Percentiles rank a stretch among this genome's conserved stretches.
These are phyloP conservation scores for Aureobasidium mangrovei DNA, from an alignment of 2,329 filamentous ascomycete species.

Conservation along the genomic window DNA sequence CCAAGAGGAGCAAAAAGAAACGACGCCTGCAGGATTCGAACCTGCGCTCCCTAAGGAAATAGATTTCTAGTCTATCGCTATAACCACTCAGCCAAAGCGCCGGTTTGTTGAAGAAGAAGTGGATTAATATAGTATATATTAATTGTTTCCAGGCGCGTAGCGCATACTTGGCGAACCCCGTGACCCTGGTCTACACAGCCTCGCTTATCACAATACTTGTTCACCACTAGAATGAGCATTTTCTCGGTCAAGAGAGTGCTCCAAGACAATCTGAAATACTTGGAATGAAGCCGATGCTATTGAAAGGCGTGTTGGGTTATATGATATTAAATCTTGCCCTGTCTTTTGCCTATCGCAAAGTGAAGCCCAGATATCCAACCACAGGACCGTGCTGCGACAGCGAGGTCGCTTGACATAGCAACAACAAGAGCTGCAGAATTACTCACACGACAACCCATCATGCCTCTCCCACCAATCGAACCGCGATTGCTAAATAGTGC, in stretches of 20 bases:
- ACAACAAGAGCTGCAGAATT: background rate
- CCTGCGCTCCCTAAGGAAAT: conserved; percentile 26
- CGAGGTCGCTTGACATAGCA: background rate
- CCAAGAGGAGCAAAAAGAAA: background rate
- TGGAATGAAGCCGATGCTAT: background rate
- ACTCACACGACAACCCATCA: background rate
- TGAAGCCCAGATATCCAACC: background rate
- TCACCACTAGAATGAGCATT: no score
- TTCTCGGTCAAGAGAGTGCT: no score
- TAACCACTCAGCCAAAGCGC: conserved; percentile 25
- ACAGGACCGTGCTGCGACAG: background rate
- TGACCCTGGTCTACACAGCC: no score
- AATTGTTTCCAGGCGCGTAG: background rate
- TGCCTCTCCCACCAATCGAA: conserved; percentile 40
- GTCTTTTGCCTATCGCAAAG: background rate
- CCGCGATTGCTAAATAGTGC: conserved; percentile 68
- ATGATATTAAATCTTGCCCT: background rate
- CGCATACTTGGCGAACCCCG: no score
- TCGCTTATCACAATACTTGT: no score
- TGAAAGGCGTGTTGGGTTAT: background rate
- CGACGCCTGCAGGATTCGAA: conserved; percentile 24
- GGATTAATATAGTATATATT: background rate
- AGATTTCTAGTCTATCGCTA: conserved; percentile 29
- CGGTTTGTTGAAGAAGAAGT: background rate
- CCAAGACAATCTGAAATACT: no score